Base-by-base conservation (phyloP, 176 grass and related monocot species). In the Guadua angustifolia region DNA sequence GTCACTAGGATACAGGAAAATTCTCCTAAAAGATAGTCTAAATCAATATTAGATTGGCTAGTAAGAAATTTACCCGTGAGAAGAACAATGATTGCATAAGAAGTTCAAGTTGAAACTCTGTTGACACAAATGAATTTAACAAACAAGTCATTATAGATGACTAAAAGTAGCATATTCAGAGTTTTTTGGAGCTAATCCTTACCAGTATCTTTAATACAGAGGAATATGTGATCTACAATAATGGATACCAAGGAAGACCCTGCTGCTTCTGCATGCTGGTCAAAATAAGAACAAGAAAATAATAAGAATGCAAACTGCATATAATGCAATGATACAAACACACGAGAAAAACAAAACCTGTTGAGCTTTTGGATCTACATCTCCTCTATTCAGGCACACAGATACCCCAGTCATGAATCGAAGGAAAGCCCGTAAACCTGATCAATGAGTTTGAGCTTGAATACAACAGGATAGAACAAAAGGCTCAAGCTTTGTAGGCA, bases 41-140 rank as follows among this genome's bases (percentile, higher is more conserved):
- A 85, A 61, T 63, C 40, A 75, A 87, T 65, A 73, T 79, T 72
- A 36, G 29, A 76, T 51, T 45, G 17, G 21, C 57, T 38, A 6
- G 33, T 57, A 78, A 58, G 38, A 70, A 74, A 69, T 39, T 88
- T 95, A 99, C 96, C 89, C 96, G 84, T 74, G 93, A 99, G 74
- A 99, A 99, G 81, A 99, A 90, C 70, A 99, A 80, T 4, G 97
- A 99, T 84, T 99, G 97, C 89, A 99, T 94, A 50, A 99, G 75
- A 92, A 95, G 88, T 90, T 99, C 97, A 87, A 99, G 93, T 82
- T 94, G 97, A 89, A 99, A 99, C 19, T 99, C 97, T 99, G 93
- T 61, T 39, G 60, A 72, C 40, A 81, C 36, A 84, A 74, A 76
- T 62, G 51, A 79, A 87, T 64, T 85, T 69, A 45, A 85, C 19